These are phyloP conservation scores for Phragmites australis DNA, from an alignment of 176 grass and related monocot genomes.

Conservation along the genomic window DNA sequence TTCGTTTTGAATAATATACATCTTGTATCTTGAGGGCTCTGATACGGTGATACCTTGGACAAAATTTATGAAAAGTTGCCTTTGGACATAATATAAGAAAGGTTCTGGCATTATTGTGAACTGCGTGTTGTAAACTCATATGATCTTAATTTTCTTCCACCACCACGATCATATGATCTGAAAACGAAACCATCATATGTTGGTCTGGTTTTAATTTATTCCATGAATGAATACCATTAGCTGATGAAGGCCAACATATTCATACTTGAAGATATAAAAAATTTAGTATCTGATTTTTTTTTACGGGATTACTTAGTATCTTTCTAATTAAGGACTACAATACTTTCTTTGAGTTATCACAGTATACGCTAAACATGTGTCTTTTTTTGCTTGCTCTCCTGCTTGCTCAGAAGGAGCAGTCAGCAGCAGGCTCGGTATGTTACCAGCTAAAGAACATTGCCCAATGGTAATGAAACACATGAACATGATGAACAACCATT, in stretches of 20 bases:
- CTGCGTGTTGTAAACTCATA: not conserved
- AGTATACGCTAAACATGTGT: not conserved
- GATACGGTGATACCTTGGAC: no score
- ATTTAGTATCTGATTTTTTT: not conserved
- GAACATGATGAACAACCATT: not conserved
- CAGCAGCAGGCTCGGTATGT: not conserved
- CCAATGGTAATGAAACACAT: slow-evolving; percentile 31
- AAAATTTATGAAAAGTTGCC: no score
- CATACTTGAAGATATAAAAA: not conserved
- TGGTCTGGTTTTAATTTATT: not conserved
- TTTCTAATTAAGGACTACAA: not conserved
- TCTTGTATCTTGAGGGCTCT: not conserved
- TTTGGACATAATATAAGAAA: no score
- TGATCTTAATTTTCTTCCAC: not conserved
- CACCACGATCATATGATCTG: not conserved
- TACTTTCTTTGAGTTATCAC: not conserved
- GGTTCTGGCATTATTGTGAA: not conserved
- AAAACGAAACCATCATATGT: not conserved
- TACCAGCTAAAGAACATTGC: slow-evolving; percentile 28
- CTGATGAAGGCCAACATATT: not conserved
- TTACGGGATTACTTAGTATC: not conserved
- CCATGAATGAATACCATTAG: not conserved
- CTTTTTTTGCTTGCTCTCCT: not conserved
- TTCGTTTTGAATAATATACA: not conserved
- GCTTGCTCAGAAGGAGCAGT: slow-evolving; percentile 22